Evolutionary conservation across 352 stramenopile species (phyloP), one percentile per base, ranked within the genome.

Genomic region (Pythium grandisporangium): DNA sequence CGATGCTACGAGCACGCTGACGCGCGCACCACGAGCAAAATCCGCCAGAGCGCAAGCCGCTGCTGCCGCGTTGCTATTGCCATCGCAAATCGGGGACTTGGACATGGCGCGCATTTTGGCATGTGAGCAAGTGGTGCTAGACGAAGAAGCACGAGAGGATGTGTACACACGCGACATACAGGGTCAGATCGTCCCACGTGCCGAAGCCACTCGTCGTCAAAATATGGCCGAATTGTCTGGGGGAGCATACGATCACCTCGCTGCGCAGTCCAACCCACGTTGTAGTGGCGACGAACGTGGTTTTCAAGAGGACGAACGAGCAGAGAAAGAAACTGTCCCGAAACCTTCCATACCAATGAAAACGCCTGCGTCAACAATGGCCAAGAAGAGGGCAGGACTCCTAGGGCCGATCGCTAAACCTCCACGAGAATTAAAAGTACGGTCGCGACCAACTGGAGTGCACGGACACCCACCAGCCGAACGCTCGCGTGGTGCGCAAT

Each of bases 71-170:
- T 55, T 57, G 0, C 41, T 68, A 1, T 17, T 66, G 14, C 72
- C 83, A 0, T 89, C 68, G 4, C 70, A 86, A 29, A 84, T 95
- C 38, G 82, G 77, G 13, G 76, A 96, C 45, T 46, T 87, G 2
- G 84, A 96, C 36, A 84, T 96, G 73, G 34, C 66, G 17, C 66
- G 84, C 1, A 73, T 96, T 42, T 63, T 64, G 19, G 66, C 79
- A 17, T 81, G 73, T 5, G 82, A 93, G 41, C 30, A 42, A 5
- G 29, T 91, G 0, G 38, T 95, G 3, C 29, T 95, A 1, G 45
- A 72, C 8, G 85, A 95, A 52, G 83, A 96, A 58, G 52, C 51
- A 14, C 39, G 55, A 3, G 75, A 67, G 43, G 80, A 80, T 2
- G 59, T 64, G 1, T 89, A 81, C 24, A 67, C 77, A 14, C 65